phyloP scores from a whole-genome alignment of 192 early-diverging fungal species.

The Coemansia sp. region DNA sequence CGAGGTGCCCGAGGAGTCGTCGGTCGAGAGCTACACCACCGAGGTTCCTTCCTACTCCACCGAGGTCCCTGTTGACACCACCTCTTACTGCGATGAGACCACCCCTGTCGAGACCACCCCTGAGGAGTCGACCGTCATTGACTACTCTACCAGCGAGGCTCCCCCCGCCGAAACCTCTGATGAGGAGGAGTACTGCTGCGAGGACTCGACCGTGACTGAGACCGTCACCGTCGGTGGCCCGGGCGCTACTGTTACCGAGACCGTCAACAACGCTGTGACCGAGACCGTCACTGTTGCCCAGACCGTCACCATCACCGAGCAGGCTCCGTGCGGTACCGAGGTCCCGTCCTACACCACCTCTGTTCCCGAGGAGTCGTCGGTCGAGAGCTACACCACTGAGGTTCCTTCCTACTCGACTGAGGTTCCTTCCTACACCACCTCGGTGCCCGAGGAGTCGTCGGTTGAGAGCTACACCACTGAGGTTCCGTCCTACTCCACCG shows the following conservation, averaged over 20 bases:
- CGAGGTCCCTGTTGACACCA: conserved; percentile 7
- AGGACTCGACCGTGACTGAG: conserved; percentile 18
- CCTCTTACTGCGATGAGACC: not conserved
- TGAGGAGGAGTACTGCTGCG: conserved; percentile 2
- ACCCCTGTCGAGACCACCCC: conserved; percentile 2
- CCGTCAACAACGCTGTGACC: conserved; percentile 11
- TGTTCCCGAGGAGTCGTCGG: not conserved
- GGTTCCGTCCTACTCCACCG: not conserved
- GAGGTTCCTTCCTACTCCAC: conserved; percentile 19
- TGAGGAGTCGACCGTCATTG: conserved; percentile 3
- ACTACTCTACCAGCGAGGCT: not conserved
- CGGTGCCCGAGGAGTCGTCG: conserved; percentile 10
- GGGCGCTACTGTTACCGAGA: conserved; percentile 1
- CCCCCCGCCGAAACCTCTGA: conserved; percentile 10
- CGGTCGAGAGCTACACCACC: not conserved
- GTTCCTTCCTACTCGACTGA: conserved; percentile 5
- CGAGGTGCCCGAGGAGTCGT: not conserved
- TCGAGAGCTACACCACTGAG: not conserved
- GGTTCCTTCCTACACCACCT: conserved; percentile 11
- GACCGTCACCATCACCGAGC: not conserved
- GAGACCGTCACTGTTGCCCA: conserved; percentile 7
- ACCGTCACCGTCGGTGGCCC: conserved; percentile 26
- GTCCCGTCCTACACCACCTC: no score
- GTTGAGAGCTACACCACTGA: conserved; percentile 25
- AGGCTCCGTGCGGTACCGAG: not conserved